phyloP scores from a whole-genome alignment of 2,329 filamentous ascomycete species.

The Triangularia setosa region DNA sequence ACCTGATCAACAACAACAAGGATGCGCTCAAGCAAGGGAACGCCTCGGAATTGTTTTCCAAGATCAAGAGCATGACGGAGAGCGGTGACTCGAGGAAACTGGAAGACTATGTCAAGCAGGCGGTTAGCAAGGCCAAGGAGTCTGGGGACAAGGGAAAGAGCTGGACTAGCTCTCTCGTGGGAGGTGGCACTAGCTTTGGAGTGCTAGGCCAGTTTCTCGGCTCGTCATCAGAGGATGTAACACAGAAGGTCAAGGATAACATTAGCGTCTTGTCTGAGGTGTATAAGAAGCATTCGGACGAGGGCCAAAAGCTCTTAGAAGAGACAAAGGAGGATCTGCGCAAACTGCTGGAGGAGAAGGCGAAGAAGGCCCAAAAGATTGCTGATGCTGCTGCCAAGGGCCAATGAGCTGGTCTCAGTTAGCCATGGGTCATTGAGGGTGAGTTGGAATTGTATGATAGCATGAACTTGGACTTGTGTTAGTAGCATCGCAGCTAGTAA shows the following conservation, averaged over 20 bases:
- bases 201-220: conserved; percentile 58
- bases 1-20: conserved; percentile 67
- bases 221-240: conserved; percentile 57
- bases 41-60: conserved; percentile 57
- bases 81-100: conserved; percentile 58
- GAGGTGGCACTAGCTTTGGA: conserved; percentile 36
- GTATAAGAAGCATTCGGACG: conserved; percentile 63
- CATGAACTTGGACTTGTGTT: neutral
- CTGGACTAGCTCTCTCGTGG: conserved; percentile 27
- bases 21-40: conserved; percentile 66
- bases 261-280: conserved; percentile 61
- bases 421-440: neutral
- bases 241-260: conserved; percentile 61
- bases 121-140: conserved; percentile 55
- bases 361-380: conserved; percentile 55
- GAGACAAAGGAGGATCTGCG: conserved; percentile 65
- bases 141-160: conserved; percentile 33
- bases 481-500: neutral
- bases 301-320: conserved; percentile 66
- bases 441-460: neutral
- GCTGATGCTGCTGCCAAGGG: conserved; percentile 32
- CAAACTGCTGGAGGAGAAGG: conserved; percentile 59
- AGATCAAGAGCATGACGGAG: conserved; percentile 57
- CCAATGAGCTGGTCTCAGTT: neutral
- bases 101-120: conserved; percentile 57